Evolutionary conservation across 139 green algal genomes (phyloP).

Genomic region (Chloropicon primus): DNA sequence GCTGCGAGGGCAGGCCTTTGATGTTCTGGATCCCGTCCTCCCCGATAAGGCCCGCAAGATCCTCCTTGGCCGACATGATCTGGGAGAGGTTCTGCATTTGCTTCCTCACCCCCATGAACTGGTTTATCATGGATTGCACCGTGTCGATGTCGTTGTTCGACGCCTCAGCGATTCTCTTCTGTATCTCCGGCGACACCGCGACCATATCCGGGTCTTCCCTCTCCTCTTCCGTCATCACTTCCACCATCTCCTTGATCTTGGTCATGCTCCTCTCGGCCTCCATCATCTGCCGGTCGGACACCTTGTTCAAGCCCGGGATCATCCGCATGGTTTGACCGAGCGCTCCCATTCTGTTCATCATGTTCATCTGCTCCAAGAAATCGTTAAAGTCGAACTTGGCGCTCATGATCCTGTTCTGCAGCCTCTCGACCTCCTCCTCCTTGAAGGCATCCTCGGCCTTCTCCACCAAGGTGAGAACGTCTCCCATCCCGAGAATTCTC

Average conservation of each 20-base stretch:
- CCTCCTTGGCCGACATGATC: slow-evolving; percentile 46
- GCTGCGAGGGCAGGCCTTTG: background rate
- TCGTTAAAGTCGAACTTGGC: slow-evolving; percentile 99
- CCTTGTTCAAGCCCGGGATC: slow-evolving; percentile 72
- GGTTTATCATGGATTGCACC: slow-evolving; percentile 46
- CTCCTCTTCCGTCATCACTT: slow-evolving; percentile 36
- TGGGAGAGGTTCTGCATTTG: slow-evolving; percentile 52
- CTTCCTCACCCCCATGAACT: slow-evolving; percentile 60
- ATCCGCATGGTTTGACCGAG: slow-evolving; percentile 80
- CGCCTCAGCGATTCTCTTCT: slow-evolving; percentile 14
- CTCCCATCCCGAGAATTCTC: slow-evolving; percentile 93
- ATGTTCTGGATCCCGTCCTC: background rate
- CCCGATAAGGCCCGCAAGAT: background rate
- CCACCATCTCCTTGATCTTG: slow-evolving; percentile 6
- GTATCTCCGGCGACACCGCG: background rate
- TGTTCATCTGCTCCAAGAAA: slow-evolving; percentile 88
- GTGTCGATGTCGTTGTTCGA: slow-evolving; percentile 18
- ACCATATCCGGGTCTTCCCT: slow-evolving; percentile 56
- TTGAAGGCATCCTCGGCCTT: slow-evolving; percentile 36
- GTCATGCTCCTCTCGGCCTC: slow-evolving; percentile 17
- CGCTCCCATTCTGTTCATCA: slow-evolving; percentile 83
- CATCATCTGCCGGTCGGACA: slow-evolving; percentile 57
- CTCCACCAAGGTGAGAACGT: slow-evolving; percentile 82
- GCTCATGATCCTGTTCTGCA: slow-evolving; percentile 62
- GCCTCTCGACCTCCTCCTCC: slow-evolving; percentile 61